Evolutionary conservation across 1,284 basidiomycete genomes (phyloP).

Genomic region (Tranzscheliella williamsii): DNA sequence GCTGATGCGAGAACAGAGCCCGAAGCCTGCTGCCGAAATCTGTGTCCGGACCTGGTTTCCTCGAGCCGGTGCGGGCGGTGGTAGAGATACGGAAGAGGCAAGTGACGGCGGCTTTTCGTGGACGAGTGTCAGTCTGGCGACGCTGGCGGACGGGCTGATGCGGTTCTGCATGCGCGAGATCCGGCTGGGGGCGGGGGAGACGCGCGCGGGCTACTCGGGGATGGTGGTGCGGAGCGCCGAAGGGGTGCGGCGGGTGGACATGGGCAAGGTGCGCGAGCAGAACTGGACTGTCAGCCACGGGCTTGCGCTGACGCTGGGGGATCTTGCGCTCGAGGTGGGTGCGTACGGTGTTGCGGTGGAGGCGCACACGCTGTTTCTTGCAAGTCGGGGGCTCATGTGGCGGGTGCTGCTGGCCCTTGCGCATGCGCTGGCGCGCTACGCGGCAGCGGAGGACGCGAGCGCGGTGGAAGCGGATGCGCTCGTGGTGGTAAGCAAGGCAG

Average conservation of each 20-base stretch:
- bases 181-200: constrained; percentile 24
- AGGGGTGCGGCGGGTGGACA: background rate
- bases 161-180: constrained; percentile 17
- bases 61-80: no score
- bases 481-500: constrained; percentile 7
- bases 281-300: constrained; percentile 35
- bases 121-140: background rate
- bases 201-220: constrained; percentile 9
- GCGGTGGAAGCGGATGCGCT: background rate
- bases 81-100: background rate
- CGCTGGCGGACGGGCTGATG: constrained; percentile 10
- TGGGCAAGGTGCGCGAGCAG: constrained; percentile 13
- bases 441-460: background rate
- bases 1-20: background rate
- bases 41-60: constrained; percentile 7
- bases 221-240: constrained; percentile 6
- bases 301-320: constrained; percentile 15
- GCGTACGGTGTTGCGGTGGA: constrained; percentile 20
- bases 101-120: background rate
- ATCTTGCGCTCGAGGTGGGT: constrained; percentile 18
- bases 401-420: constrained; percentile 19
- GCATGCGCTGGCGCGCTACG: constrained; percentile 11
- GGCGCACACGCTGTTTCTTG: constrained; percentile 24
- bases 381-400: constrained; percentile 22
- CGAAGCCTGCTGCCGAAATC: background rate